A percentile compares a stretch with the other conserved stretches of the same genome.
phyloP scores from a whole-genome alignment of 306 rosid species.

The Fragaria nilgerrensis region DNA sequence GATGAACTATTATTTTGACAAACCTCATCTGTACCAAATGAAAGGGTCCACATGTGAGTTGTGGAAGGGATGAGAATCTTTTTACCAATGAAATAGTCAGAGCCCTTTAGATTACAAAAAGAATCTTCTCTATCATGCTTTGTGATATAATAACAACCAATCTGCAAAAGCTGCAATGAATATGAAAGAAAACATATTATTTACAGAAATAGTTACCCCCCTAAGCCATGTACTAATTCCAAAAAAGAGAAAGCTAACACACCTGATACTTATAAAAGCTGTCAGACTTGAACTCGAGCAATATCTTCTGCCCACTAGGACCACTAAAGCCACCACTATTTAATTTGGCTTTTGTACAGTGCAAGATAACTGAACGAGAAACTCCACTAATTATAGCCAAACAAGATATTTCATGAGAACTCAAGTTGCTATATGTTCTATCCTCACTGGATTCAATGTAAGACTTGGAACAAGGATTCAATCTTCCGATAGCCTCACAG shows the following conservation, averaged over 20 bases:
- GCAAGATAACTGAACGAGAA: conserved; percentile 45
- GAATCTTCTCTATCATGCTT: conserved; percentile 44
- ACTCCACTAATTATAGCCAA: conserved; percentile 43
- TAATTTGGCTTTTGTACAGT: conserved; percentile 26
- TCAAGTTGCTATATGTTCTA: conserved; percentile 30
- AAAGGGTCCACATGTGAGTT: conserved; percentile 61
- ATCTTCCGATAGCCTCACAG: conserved; percentile 31
- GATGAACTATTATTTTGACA: conserved; percentile 31
- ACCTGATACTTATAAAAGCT: conserved; percentile 65
- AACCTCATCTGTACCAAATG: conserved; percentile 49
- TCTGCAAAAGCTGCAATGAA: conserved; percentile 69
- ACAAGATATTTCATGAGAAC: conserved; percentile 49
- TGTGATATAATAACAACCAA: conserved; percentile 69
- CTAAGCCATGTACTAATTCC: conserved; percentile 4
- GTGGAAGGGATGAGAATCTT: conserved; percentile 47
- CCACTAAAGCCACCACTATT: conserved; percentile 33
- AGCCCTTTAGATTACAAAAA: conserved; percentile 40
- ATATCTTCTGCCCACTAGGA: conserved; percentile 46
- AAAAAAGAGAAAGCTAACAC: conserved; percentile 20
- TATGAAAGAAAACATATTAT: conserved; percentile 26
- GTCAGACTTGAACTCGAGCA: conserved; percentile 71
- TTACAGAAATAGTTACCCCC: conserved; percentile 15
- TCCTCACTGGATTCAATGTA: conserved; percentile 31
- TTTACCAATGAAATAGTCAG: conserved; percentile 27
- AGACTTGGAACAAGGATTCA: conserved; percentile 42